Base-by-base conservation (phyloP, 1,284 basidiomycete species). In the Tausonia pullulans region DNA sequence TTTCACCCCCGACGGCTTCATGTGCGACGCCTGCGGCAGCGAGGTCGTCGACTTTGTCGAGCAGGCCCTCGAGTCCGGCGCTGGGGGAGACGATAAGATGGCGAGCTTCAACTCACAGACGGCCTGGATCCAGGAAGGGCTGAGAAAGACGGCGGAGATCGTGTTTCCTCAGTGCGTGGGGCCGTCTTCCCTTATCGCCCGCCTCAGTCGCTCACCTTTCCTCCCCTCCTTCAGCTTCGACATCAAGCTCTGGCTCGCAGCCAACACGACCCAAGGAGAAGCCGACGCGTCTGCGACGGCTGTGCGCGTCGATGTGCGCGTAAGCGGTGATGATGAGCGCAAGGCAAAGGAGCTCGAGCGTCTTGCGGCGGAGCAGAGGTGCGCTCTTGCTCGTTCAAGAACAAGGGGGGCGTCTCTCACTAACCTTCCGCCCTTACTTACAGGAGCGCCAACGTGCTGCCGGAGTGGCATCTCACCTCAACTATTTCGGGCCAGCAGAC, bases 41-140 rank as follows among this genome's bases (percentile, higher is more conserved):
- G 66, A 67, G 74, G 82, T 98, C 39, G 80, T 90, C 54, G 90
- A 98, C 76, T 94, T 97, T 72, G 94, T 97, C 75, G 86, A 91
- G 71, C 80, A 81, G 66, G 87, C 88, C 9, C 62, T 67, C 40
- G 67, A 68, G 13, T 27, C 27, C 27, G 27, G 27, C 2, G 27
- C 27, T 1, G 55, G 55, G 41, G 90, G 86, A 70, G 88, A 94
- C 75, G 95, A 98, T 75, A 82, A 90, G 63, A 95, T 98, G 88
- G 89, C 92, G 76, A 81, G 91, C 66, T 94, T 98, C 76, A 97
- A 97, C 76, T 82, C 85, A 67, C 90, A 95, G 74, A 93, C 94
- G 77, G 83, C 85, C 54, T 87, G 87, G 69, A 86, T 98, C 54
- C 83, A 87, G 16, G 89, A 92, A 70, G 88, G 90, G 4, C 76